Evolutionary conservation across 352 stramenopile genomes (phyloP), one percentile per base, ranked within the genome.

Genomic region (Phytophthora sansomeana): DNA sequence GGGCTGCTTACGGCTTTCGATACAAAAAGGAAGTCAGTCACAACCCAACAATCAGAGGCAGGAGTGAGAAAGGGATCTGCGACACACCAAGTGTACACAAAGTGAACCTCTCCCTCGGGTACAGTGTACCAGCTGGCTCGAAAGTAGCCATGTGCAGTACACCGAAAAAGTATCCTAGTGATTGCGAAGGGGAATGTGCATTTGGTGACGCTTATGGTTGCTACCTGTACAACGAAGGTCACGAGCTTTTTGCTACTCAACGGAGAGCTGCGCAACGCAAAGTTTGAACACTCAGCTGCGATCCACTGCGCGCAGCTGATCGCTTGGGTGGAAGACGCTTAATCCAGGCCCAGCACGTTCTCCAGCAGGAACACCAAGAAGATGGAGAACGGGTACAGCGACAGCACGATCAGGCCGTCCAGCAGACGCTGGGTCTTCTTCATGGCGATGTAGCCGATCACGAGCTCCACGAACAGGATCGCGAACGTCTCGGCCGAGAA

Each of bases 401-500:
- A 7, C 21, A 98, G 58, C 46, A 99, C 85, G 42, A 98, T 68
- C 17, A 96, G 39, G 26, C 80, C 93, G 38, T 90, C 85, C 7
- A 87, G 32, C n/a, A 93, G 75, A 52, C 91, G 96, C 83, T 98
- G 89, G 13, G 84, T 96, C 67, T 90, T 91, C 59, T 90, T 85
- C 75, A 97, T 85, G 28, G 85, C 85, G 36, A 95, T 88, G 66
- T 83, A 85, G 36, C 86, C 87, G 33, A 95, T 97, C 24, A 80
- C 77, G 38, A 98, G 75, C 74, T 99, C 88, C 28, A 99, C 97
- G 56, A 98, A 85, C 33, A 99, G 78, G 70, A 99, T 99, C 47
- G 95, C 74, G 52, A 98, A 89, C 9, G 96, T 99, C 79, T 99
- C 98, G 24, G 97, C 97, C 54, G 92, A 98, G 77, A 98, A 99